Evolutionary conservation across 2,329 filamentous ascomycete genomes (phyloP).

Genomic region (Curvularia eragrostidis): DNA sequence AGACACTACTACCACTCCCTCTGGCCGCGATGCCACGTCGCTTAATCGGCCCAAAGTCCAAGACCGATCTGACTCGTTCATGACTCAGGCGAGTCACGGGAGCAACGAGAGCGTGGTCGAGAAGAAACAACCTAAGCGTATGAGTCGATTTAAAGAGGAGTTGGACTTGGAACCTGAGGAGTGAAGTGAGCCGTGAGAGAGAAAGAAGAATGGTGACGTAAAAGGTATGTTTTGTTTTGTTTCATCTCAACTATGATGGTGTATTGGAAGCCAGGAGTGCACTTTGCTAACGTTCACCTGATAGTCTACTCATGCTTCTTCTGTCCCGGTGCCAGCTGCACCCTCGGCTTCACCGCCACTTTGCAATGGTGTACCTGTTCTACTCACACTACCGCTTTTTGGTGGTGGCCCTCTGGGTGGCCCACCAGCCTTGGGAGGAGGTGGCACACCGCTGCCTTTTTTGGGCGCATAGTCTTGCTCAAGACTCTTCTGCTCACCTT

Average conservation of each 20-base stretch:
- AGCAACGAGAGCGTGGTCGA: constrained; percentile 24
- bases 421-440: constrained; percentile 47
- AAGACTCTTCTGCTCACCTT: constrained; percentile 55
- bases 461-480: constrained; percentile 51
- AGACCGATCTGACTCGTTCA: constrained; percentile 30
- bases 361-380: constrained; percentile 23
- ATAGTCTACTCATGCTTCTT: constrained; percentile 13
- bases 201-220: background rate
- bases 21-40: constrained; percentile 10
- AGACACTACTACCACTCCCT: constrained; percentile 1
- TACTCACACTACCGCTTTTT: constrained; percentile 32
- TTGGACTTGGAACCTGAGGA: constrained; percentile 25
- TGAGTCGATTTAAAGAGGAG: constrained; percentile 45
- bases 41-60: constrained; percentile 24
- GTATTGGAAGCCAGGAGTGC: background rate
- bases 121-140: constrained; percentile 31
- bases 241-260: background rate
- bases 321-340: constrained; percentile 10
- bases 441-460: constrained; percentile 42
- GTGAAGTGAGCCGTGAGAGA: background rate
- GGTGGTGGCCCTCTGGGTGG: constrained; percentile 45
- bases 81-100: constrained; percentile 23
- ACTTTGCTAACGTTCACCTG: constrained; percentile 4
- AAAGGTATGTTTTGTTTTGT: constrained; percentile 20
- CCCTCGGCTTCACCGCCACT: constrained; percentile 8